phyloP scores from a whole-genome alignment of 1,284 basidiomycete species.

The Tilletiopsis washingtonensis region DNA sequence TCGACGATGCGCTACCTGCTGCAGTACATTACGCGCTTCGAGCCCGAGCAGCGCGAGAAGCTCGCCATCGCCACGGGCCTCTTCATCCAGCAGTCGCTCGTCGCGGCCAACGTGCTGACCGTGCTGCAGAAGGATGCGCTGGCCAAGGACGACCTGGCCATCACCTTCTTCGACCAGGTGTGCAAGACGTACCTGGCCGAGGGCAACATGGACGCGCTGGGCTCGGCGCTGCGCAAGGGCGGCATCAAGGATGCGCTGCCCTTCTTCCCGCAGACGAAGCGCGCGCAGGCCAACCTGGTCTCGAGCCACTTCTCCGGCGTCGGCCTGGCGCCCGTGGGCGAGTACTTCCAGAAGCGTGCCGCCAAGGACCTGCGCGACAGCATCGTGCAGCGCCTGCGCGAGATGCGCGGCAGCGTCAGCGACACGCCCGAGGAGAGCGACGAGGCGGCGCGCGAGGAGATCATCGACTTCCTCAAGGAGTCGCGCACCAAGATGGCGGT shows the following conservation, averaged over 20 bases:
- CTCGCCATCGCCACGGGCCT: slow-evolving; percentile 72
- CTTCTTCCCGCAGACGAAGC: slow-evolving; percentile 79
- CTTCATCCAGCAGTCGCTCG: slow-evolving; percentile 71
- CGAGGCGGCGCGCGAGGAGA: slow-evolving; percentile 53
- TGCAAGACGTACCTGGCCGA: slow-evolving; percentile 71
- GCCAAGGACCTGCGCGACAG: slow-evolving; percentile 3
- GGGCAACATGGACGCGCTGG: slow-evolving; percentile 60
- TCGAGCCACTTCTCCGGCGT: slow-evolving; percentile 79
- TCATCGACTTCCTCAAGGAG: slow-evolving; percentile 16
- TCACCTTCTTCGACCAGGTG: slow-evolving; percentile 68
- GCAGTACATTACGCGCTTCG: slow-evolving; percentile 65
- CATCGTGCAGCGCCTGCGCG: slow-evolving; percentile 12
- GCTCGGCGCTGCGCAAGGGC: slow-evolving; percentile 60
- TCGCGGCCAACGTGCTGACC: slow-evolving; percentile 65
- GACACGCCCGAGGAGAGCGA: slow-evolving; percentile 60
- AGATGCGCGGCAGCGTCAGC: slow-evolving; percentile 19
- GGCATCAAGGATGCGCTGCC: slow-evolving; percentile 74
- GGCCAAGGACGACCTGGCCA: slow-evolving; percentile 72
- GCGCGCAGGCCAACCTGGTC: slow-evolving; percentile 58
- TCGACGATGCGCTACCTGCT: slow-evolving; percentile 71
- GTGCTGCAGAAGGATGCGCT: slow-evolving; percentile 86
- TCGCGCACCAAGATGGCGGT: slow-evolving; percentile 7
- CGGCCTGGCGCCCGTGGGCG: slow-evolving; percentile 67
- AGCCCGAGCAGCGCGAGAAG: slow-evolving; percentile 58
- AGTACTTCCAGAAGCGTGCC: slow-evolving; percentile 22